Evolutionary conservation across 1,284 basidiomycete species (phyloP), one percentile per base, ranked within the genome.

Genomic region (Termitomyces sp.): DNA sequence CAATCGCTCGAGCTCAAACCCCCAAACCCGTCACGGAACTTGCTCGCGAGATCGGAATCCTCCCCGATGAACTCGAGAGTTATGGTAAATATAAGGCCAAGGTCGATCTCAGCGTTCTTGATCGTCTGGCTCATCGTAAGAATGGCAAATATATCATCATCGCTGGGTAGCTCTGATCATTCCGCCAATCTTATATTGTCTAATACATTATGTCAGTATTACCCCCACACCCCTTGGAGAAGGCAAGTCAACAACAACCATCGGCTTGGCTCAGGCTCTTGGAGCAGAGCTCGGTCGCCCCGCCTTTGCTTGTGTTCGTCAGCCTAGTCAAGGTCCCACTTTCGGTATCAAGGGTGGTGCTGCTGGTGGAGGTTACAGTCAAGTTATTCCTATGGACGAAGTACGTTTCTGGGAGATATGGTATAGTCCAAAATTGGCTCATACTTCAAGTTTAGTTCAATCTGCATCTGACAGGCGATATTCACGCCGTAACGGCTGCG

Each of bases 261-360:
- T 99, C 62, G 96, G 96, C 68, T 81, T 99, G 54, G 94, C 94
- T 5, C 96, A 99, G 72, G 96, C 96, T 28, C 83, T 99, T 58
- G 94, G 94, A 56, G 96, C 95, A 47, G 94, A 98, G 69, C 83
- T 99, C 36, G 86, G 88, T 59, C 93, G 96, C 61, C 88, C 92
- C 15, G 83, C 94, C 9, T 99, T 98, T 72, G 97, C 97, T 50
- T 98, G 94, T 72, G 95, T 99, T n/a, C 90, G 96, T 58, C 97
- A 99, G 70, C 96, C 96, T 1, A 96, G 93, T 71, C 96, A 99
- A 72, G 96, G 97, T 15, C 96, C 96, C 30, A 99, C 96, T 0
- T 99, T 99, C 68, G 96, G 97, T 68, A 98, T 99, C 80, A 99
- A 99, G 76, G 96, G 96, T 65, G 97, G 97, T 66, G 97, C 96